Evolutionary conservation across 2,329 filamentous ascomycete species (phyloP), one percentile per base, ranked within the genome.

Genomic region (Orbilia javanica): DNA sequence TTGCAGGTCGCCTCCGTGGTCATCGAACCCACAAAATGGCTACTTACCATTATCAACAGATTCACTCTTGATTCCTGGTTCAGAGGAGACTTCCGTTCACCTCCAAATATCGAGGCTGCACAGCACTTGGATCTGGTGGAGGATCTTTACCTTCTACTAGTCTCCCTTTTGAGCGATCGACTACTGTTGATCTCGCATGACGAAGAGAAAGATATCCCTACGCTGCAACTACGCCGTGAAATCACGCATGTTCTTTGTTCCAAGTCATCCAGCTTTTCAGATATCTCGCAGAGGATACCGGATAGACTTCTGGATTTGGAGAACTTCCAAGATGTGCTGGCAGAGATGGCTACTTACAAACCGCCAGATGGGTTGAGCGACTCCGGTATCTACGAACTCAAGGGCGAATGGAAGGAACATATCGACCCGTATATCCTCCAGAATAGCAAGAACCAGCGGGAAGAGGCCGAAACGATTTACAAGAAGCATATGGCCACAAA

Each of bases 391-490:
- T 99, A 99, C 82, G 94, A 97, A 84, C 86, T 99, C 64, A 96
- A 94, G 83, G 90, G 92, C 3, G 89, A 97, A 78, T 96, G 91
- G 81, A 88, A 97, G 44, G 92, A 95, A 81, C 89, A 96, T 55
- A 90, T 99, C 63, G 96, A 99, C 83, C 96, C 96, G 0, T 99
- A 97, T 83, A 96, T 94, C 82, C 92, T 94, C 5, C 94, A 98
- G 83, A 99, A 97, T 84, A 96, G 91, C 82, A 97, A 97, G 83
- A 99, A 99, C 82, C 95, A 98, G 84, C 90, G 96, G 63, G 96
- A 99, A 83, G 96, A 99, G 83, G 93, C 95, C 0, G 96, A 99
- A 84, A 90, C 89, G 80, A 92, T 94, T 2, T 97, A 96, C 85
- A 93, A 92, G 81, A 91, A 92, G 82, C 92, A 93, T 86, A 90